Base-by-base conservation (phyloP, 345 rosid species). In the Heritiera fomes region DNA sequence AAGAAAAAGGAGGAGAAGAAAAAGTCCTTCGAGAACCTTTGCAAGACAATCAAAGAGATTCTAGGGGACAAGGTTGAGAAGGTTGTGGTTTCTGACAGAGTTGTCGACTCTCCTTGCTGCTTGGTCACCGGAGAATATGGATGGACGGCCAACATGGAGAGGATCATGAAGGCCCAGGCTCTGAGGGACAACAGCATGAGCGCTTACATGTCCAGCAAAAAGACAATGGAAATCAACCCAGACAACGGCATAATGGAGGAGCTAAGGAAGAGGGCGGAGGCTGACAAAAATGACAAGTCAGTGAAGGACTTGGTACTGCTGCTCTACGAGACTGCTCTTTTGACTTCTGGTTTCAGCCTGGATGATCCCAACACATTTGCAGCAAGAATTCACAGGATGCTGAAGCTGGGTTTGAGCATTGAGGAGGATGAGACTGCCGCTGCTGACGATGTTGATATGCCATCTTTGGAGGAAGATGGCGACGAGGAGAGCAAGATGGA, bases 231-330 rank as follows among this genome's bases (percentile, higher is more conserved):
- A 73, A 86, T 86, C 17, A 83, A 86, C 61, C 86, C 86, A 0
- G 88, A 83, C 52, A 86, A 86, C 63, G 84, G 83, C 34, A 86
- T 86, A 52, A 83, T 86, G 86, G 88, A 86, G 78, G 88, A 83
- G 65, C 56, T 75, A 15, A 75, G 67, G 55, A 75, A 59, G 68
- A 60, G 77, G 56, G 78, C 72, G 11, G 79, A 81, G 17, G 85
- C 79, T 8, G 88, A 86, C 58, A 86, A 83, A 69, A 86, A 83
- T n/a, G 88, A 86, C 71, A 86, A 86, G 40, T 86, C 88, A 3
- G 83, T 86, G 3, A 86, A 86, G 66, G 88, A 86, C 46, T 79
- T 86, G 7, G 85, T 83, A 11, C 23, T 83, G 3, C 75, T 83
- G 34, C 82, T 86, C 30, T 81, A 80, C 34, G 86, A 86, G 76